These are phyloP conservation scores for Russula emetica DNA, from an alignment of 768 basidiomycete species.

Conservation along the genomic window DNA sequence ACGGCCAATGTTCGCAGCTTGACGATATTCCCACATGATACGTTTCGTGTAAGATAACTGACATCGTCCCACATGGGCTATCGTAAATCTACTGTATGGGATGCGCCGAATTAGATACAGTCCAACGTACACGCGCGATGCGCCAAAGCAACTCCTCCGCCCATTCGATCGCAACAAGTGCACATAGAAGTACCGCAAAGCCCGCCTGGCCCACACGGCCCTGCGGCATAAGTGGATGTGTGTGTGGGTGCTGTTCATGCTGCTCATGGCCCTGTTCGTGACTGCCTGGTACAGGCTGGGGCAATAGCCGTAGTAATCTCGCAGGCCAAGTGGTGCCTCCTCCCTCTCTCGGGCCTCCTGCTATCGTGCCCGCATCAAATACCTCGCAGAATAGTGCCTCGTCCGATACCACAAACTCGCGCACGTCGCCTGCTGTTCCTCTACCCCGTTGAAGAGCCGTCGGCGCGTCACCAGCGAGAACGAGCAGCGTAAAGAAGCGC, in stretches of 20 bases:
- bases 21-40: no score
- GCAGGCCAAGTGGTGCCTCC: not conserved
- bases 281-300: not conserved
- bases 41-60: no score
- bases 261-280: not conserved
- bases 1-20: no score
- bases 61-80: no score
- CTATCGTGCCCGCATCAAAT: not conserved
- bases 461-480: not conserved
- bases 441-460: not conserved
- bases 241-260: not conserved
- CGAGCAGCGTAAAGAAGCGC: slow-evolving; percentile 41
- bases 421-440: not conserved
- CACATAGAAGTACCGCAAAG: not conserved
- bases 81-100: no score
- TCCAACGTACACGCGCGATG: slow-evolving; percentile 4
- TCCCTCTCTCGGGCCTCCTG: not conserved
- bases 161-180: slow-evolving; percentile 2
- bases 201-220: not conserved
- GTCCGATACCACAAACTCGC: slow-evolving; percentile 8
- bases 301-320: not conserved
- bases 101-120: not conserved
- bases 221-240: not conserved
- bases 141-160: slow-evolving; percentile 8
- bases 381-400: slow-evolving; percentile 2